Evolutionary conservation across 2,329 filamentous ascomycete species (phyloP), one percentile per base, ranked within the genome.

Genomic region (Hypoxylon rubiginosum): DNA sequence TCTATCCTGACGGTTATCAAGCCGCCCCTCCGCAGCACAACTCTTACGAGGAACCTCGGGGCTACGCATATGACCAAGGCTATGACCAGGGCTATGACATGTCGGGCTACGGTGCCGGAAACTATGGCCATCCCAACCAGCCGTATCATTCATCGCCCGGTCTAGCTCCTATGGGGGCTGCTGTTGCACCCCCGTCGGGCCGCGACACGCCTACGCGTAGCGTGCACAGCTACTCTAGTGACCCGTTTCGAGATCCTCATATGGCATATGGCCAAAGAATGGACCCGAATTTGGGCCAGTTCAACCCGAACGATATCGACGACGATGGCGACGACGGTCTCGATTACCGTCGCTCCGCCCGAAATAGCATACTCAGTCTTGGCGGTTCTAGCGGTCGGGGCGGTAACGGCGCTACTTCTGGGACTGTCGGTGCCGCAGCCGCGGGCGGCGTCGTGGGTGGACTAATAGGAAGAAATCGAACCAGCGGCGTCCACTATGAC

Each of bases 271-370:
- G 76, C 74, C 10, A 79, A 78, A 41, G 80, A 75, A 79, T 84
- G 79, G 84, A 85, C 63, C 79, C 84, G 24, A 78, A 81, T 8
- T 79, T 90, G 3, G 86, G 86, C 41, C 81, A 87, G 1, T 86
- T 96, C 64, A 90, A 97, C 76, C 93, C 94, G 2, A 88, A 92
- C 73, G 89, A 90, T 13, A 94, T 97, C 69, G 87, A 87, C 21
- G 94, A 97, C 76, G 94, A 97, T 75, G 93, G 92, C 28, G 94
- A 97, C 74, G 94, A 97, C 76, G 93, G 91, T 1, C 85, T 96
- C 55, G 84, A 86, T 4, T 90, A 86, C 71, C 81, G 78, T 54
- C 79, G 77, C 75, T 73, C 79, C 77, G 72, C 83, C 76, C 84
- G 86, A 64, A 85, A 83, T 69, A 89, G 91, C 36, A 86, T 90